These are phyloP conservation scores for Chalciporus sphaerocephalus DNA, from an alignment of 768 basidiomycete genomes.

Conservation along the genomic window DNA sequence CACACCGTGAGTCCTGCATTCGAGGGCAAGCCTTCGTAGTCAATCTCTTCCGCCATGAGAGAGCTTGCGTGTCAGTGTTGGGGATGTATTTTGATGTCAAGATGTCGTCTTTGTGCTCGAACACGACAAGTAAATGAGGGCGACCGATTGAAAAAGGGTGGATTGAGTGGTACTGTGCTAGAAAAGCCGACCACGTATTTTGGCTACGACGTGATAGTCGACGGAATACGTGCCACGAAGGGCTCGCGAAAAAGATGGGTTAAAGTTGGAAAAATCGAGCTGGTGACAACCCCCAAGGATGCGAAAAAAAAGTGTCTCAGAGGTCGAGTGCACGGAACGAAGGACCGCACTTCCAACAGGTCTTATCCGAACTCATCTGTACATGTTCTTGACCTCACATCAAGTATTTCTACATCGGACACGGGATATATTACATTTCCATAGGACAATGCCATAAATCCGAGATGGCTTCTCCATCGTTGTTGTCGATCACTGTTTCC, in stretches of 20 bases:
- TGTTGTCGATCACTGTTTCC: background rate
- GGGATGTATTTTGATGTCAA: conserved; percentile 5
- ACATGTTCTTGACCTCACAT: background rate
- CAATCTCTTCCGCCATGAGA: conserved; percentile 43
- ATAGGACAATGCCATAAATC: background rate
- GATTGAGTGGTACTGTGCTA: background rate
- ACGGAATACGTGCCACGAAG: conserved; percentile 3
- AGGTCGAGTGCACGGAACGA: conserved; percentile 7
- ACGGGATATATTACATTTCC: background rate
- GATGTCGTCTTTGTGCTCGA: conserved; percentile 5
- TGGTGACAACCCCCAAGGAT: conserved; percentile 2
- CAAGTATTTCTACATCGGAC: background rate
- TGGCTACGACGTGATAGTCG: background rate
- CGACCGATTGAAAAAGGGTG: background rate
- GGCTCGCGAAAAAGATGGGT: background rate
- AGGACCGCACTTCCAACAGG: background rate
- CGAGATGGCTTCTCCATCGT: background rate
- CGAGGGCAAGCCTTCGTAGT: conserved; percentile 65
- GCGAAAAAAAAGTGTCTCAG: conserved; percentile 4
- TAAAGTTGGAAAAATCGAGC: background rate
- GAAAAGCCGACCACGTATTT: conserved; percentile 6
- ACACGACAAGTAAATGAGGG: background rate
- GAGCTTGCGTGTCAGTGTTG: conserved; percentile 8
- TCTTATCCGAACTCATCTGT: background rate
- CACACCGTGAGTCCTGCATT: conserved; percentile 74